Evolutionary conservation across 106 monocot species (phyloP).

Genomic region (Phalaenopsis aphrodite): DNA sequence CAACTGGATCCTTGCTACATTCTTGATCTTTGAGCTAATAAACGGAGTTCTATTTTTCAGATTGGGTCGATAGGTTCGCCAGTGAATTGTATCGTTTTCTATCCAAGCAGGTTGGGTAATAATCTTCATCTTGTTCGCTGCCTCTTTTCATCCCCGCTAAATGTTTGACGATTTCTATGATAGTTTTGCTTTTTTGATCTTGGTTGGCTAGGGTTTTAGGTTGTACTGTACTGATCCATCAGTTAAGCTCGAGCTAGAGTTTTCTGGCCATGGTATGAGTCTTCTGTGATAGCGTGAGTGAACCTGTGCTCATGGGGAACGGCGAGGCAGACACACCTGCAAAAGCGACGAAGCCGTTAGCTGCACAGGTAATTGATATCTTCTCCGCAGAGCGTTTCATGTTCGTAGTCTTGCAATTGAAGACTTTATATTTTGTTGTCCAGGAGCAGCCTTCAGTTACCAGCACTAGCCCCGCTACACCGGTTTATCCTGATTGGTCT

Average conservation of each 20-base stretch:
- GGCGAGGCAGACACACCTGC: slow-evolving; percentile 31
- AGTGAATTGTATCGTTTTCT: neutral
- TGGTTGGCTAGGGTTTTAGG: neutral
- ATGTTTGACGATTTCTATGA: neutral
- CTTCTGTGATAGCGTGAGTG: neutral
- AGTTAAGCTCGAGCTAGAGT: neutral
- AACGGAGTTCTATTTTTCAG: neutral
- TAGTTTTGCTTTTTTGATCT: neutral
- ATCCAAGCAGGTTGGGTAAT: neutral
- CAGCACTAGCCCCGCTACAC: slow-evolving; percentile 16
- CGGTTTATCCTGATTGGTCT: slow-evolving; percentile 53
- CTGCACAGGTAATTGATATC: slow-evolving; percentile 20
- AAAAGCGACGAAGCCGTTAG: slow-evolving; percentile 40
- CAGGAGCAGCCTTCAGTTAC: slow-evolving; percentile 40
- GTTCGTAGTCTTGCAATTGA: neutral
- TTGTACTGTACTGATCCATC: neutral
- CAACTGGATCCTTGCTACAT: neutral
- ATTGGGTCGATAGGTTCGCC: neutral
- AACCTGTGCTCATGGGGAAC: slow-evolving; percentile 30
- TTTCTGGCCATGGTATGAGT: neutral
- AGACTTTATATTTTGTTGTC: neutral
- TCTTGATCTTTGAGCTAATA: neutral
- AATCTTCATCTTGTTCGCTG: neutral
- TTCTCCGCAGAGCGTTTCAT: neutral
- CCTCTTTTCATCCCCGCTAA: neutral